These are phyloP conservation scores for Brassica rapa DNA, from an alignment of 345 rosid genomes.

Conservation along the genomic window DNA sequence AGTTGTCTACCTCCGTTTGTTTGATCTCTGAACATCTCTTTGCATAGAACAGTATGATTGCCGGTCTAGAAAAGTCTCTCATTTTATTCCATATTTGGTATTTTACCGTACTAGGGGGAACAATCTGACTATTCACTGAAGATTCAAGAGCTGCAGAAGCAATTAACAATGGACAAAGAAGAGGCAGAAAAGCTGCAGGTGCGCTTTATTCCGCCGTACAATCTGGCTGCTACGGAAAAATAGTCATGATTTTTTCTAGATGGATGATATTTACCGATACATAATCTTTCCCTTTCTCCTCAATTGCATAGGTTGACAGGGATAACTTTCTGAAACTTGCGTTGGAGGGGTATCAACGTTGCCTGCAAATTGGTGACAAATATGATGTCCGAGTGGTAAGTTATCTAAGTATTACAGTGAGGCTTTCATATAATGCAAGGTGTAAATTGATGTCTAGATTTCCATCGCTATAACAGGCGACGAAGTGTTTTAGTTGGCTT, in stretches of 20 bases:
- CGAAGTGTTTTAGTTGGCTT: constrained; percentile 9
- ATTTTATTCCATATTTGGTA: constrained; percentile 6
- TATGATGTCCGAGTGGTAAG: constrained; percentile 96
- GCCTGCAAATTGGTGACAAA: constrained; percentile 85
- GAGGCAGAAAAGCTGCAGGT: constrained; percentile 90
- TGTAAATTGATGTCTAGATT: constrained; percentile 7
- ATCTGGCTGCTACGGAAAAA: constrained; percentile 16
- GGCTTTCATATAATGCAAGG: constrained; percentile 13
- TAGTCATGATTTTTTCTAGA: constrained; percentile 9
- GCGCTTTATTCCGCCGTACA: constrained; percentile 6
- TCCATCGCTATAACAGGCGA: constrained; percentile 3
- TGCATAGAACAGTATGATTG: background rate
- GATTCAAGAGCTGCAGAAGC: constrained; percentile 86
- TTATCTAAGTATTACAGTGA: constrained; percentile 6
- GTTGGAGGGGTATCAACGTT: constrained; percentile 85
- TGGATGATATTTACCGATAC: constrained; percentile 25
- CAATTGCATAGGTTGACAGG: constrained; percentile 67
- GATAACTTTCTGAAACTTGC: constrained; percentile 88
- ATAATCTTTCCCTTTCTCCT: constrained; percentile 10
- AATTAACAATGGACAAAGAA: constrained; percentile 82
- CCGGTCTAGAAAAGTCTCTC: constrained; percentile 2
- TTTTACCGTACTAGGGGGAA: constrained; percentile 57
- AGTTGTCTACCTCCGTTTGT: constrained; percentile 9
- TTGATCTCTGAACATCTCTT: constrained; percentile 14
- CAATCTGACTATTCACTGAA: constrained; percentile 72